Conservation (phyloP, 2,329 filamentous ascomycete species). For the Gnomoniopsis smithogilvyi region DNA sequence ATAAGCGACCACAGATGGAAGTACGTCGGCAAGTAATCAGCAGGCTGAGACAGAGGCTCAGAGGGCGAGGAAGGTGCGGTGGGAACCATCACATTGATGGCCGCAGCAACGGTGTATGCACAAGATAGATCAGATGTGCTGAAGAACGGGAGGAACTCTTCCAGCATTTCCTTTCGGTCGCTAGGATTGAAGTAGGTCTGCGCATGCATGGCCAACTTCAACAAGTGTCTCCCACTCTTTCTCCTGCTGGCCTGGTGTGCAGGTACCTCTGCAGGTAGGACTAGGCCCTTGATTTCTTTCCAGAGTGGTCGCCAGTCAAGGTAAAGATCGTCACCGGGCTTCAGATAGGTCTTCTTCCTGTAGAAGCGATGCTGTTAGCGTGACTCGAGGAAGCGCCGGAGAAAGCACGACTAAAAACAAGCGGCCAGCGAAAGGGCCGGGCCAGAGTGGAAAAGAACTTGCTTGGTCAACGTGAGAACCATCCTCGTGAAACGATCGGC, state of each 20-base stretch:
- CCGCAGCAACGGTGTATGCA: slow-evolving; percentile 86
- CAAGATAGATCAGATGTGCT: slow-evolving; percentile 90
- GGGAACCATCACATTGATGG: slow-evolving; percentile 84
- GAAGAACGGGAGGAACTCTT: slow-evolving; percentile 82
- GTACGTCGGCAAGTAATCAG: slow-evolving; percentile 86
- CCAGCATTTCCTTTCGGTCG: slow-evolving; percentile 77
- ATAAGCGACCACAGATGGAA: slow-evolving; percentile 97
- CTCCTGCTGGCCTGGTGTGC: slow-evolving; percentile 55
- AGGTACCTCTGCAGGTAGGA: slow-evolving; percentile 80
- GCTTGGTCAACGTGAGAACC: slow-evolving; percentile 96
- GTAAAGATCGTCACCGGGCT: slow-evolving; percentile 81
- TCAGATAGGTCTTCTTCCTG: slow-evolving; percentile 93
- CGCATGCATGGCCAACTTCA: slow-evolving; percentile 86
- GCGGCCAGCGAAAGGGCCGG: neutral
- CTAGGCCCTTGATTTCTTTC: slow-evolving; percentile 87
- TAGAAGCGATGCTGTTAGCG: slow-evolving; percentile 25
- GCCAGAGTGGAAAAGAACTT: slow-evolving; percentile 32
- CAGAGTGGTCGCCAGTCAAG: slow-evolving; percentile 93
- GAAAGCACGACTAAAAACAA: neutral
- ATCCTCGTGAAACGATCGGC: slow-evolving; percentile 93
- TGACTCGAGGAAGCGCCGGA: neutral
- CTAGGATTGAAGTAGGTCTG: slow-evolving; percentile 90
- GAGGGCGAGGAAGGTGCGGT: slow-evolving; percentile 73
- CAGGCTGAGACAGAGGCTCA: slow-evolving; percentile 74
- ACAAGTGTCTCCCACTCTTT: slow-evolving; percentile 61